These are phyloP conservation scores for Pholiota adiposa DNA, from an alignment of 1,284 basidiomycete genomes.

Conservation along the genomic window DNA sequence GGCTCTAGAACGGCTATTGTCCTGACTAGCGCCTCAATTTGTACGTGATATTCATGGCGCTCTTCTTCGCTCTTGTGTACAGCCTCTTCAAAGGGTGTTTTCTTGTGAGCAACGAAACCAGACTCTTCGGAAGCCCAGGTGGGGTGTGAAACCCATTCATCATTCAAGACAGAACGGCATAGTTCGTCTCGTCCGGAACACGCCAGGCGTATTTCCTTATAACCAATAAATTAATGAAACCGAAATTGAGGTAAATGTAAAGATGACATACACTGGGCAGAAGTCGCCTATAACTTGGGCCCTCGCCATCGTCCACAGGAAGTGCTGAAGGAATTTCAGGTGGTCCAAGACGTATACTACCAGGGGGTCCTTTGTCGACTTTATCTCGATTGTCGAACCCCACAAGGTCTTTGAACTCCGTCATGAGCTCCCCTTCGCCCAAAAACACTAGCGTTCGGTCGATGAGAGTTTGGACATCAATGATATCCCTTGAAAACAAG, in stretches of 20 bases:
- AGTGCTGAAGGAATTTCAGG: constrained; percentile 71
- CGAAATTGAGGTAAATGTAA: constrained; percentile 7
- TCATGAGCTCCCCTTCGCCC: constrained; percentile 79
- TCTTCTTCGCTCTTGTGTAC: constrained; percentile 98
- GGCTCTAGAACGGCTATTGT: constrained; percentile 95
- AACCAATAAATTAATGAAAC: constrained; percentile 16
- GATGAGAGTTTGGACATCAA: constrained; percentile 85
- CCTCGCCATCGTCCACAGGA: constrained; percentile 75
- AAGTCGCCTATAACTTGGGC: constrained; percentile 91
- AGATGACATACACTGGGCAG: constrained; percentile 76
- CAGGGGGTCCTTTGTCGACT: constrained; percentile 76
- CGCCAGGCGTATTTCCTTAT: constrained; percentile 85
- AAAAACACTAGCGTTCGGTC: constrained; percentile 84
- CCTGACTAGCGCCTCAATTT: constrained; percentile 90
- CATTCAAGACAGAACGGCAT: constrained; percentile 96
- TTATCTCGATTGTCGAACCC: constrained; percentile 78
- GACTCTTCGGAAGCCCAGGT: constrained; percentile 97
- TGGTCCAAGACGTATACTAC: constrained; percentile 71
- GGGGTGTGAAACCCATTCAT: constrained; percentile 96
- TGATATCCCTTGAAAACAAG: constrained; percentile 90
- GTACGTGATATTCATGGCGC: constrained; percentile 97
- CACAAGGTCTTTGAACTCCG: constrained; percentile 87
- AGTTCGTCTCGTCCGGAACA: constrained; percentile 96
- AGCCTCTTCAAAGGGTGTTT: constrained; percentile 96
- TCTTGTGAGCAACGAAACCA: constrained; percentile 95